Evolutionary conservation across 176 grass and related monocot species (phyloP).

Genomic region (Triticum turgidum): DNA sequence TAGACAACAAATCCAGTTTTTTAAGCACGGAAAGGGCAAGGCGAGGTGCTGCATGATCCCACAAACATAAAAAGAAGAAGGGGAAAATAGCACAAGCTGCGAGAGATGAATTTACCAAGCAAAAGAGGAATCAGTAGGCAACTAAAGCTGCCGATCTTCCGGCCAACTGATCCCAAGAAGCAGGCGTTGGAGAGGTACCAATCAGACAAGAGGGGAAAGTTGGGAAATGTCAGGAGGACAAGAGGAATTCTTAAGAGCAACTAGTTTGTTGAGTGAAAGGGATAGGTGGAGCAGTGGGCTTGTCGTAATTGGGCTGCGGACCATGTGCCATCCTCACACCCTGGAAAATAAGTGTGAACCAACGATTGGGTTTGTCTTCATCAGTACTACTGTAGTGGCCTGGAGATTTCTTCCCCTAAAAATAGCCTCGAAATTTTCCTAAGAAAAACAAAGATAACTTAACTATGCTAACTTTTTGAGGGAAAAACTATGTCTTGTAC

Average conservation of each 20-base stretch:
- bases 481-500: no score
- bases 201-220: slow-evolving; percentile 8
- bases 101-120: background rate
- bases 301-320: background rate
- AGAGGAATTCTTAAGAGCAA: background rate
- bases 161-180: background rate
- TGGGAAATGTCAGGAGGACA: background rate
- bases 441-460: no score
- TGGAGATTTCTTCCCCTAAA: no score
- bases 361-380: background rate
- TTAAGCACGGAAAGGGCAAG: background rate
- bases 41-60: background rate
- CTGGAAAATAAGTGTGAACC: background rate
- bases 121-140: background rate
- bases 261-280: background rate
- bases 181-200: background rate
- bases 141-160: background rate
- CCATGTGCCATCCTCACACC: background rate
- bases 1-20: background rate
- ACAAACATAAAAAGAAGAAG: background rate
- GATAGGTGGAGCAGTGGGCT: background rate
- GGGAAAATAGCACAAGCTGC: background rate
- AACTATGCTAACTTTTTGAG: no score
- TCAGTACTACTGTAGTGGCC: no score
- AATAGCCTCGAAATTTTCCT: no score